These are phyloP conservation scores for Hypoxylon sp. DNA, from an alignment of 2,329 filamentous ascomycete species.

Conservation along the genomic window DNA sequence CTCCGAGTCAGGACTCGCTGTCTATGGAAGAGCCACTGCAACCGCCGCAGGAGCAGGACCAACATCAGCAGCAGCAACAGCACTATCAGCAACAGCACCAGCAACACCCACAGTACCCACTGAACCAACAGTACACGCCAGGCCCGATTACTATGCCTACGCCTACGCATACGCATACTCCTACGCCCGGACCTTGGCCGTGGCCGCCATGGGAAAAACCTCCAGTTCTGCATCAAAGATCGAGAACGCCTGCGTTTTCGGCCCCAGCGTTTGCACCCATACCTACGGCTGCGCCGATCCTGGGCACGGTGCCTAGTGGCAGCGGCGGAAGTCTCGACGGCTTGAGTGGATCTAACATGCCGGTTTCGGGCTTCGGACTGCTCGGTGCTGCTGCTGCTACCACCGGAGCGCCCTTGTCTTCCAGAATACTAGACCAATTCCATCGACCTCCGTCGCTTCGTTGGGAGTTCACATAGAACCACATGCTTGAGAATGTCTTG, in stretches of 20 bases:
- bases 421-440: too few species aligned
- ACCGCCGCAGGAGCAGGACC: not conserved
- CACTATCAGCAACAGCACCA: slow-evolving; percentile 14
- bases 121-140: not conserved
- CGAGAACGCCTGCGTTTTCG: not conserved
- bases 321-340: not conserved
- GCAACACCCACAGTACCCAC: slow-evolving; percentile 3
- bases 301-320: not conserved
- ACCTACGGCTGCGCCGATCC: not conserved
- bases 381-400: slow-evolving; percentile 1
- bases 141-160: not conserved
- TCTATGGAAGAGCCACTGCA: not conserved
- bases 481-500: too few species aligned
- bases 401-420: not conserved
- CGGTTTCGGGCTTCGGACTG: slow-evolving; percentile 13
- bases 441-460: not conserved
- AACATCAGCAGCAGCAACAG: not conserved
- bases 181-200: slow-evolving; percentile 28
- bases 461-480: not conserved
- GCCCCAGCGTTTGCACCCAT: not conserved
- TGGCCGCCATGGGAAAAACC: slow-evolving; percentile 26
- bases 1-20: not conserved
- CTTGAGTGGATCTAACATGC: not conserved
- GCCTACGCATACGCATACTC: too few species aligned
- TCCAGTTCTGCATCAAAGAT: not conserved